Evolutionary conservation across 2,329 filamentous ascomycete species (phyloP).

Genomic region (Pseudogymnoascus sp.): DNA sequence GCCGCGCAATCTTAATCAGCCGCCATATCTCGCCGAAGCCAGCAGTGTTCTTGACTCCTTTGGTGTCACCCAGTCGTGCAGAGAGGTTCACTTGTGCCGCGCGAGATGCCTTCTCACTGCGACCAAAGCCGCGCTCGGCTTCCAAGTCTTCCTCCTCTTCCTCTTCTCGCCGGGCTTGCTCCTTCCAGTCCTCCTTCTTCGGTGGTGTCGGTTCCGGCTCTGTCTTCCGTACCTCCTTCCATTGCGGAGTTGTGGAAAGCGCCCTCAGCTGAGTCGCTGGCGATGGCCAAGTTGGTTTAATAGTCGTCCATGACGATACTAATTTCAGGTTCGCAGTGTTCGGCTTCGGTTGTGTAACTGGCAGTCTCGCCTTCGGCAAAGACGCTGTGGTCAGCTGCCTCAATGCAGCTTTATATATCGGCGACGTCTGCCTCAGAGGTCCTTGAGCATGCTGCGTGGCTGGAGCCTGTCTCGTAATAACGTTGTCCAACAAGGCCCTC

Average conservation of each 20-base stretch:
- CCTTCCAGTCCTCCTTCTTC: slow-evolving; percentile 27
- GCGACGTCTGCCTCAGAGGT: slow-evolving; percentile 1
- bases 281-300: slow-evolving; percentile 22
- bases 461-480: background rate
- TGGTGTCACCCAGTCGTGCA: slow-evolving; percentile 75
- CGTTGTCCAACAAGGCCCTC: slow-evolving; percentile 7
- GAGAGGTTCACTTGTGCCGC: slow-evolving; percentile 85
- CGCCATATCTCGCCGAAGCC: slow-evolving; percentile 73
- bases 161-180: slow-evolving; percentile 31
- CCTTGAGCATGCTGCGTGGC: background rate
- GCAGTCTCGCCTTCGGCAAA: slow-evolving; percentile 1
- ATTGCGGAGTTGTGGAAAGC: slow-evolving; percentile 20
- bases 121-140: slow-evolving; percentile 53
- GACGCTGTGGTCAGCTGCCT: background rate
- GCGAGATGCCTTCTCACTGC: slow-evolving; percentile 75
- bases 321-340: slow-evolving; percentile 7
- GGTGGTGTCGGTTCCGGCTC: slow-evolving; percentile 16
- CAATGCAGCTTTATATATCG: slow-evolving; percentile 8
- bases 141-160: slow-evolving; percentile 37
- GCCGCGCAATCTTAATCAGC: slow-evolving; percentile 78
- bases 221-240: slow-evolving; percentile 10
- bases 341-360: background rate
- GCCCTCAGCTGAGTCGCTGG: slow-evolving; percentile 23
- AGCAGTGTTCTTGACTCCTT: slow-evolving; percentile 42
- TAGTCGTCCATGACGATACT: slow-evolving; percentile 12